These are phyloP conservation scores for Phytophthora sp. DNA, from an alignment of 352 stramenopile species.

Conservation along the genomic window DNA sequence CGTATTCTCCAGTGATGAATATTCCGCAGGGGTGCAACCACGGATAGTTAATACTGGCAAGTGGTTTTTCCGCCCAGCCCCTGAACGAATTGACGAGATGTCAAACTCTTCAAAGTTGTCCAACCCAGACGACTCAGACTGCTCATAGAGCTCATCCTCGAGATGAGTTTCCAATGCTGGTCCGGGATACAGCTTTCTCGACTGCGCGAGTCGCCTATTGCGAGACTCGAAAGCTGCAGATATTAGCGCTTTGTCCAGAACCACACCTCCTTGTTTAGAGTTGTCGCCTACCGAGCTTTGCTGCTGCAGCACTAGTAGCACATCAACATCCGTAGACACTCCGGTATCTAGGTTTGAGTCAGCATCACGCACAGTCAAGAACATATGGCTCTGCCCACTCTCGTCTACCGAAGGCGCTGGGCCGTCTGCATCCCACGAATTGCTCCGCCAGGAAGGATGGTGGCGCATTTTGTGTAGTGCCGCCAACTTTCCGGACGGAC, in stretches of 20 bases:
- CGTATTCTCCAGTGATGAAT: slow-evolving; percentile 81
- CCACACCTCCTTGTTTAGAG: slow-evolving; percentile 39
- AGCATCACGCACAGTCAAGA: slow-evolving; percentile 72
- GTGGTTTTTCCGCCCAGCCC: slow-evolving; percentile 46
- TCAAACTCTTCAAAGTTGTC: slow-evolving; percentile 85
- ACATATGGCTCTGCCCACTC: slow-evolving; percentile 73
- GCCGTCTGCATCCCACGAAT: slow-evolving; percentile 78
- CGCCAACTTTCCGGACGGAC: slow-evolving; percentile 36
- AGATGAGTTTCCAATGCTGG: slow-evolving; percentile 47
- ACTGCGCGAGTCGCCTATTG: slow-evolving; percentile 59
- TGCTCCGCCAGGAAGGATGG: slow-evolving; percentile 83
- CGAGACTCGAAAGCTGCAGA: slow-evolving; percentile 68
- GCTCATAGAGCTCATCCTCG: slow-evolving; percentile 43
- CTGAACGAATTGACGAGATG: slow-evolving; percentile 66
- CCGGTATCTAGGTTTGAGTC: slow-evolving; percentile 60
- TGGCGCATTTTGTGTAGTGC: slow-evolving; percentile 79
- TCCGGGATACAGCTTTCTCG: slow-evolving; percentile 45
- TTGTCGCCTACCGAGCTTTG: slow-evolving; percentile 39
- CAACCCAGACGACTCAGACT: slow-evolving; percentile 50
- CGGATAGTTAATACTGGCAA: slow-evolving; percentile 70
- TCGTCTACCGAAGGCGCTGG: slow-evolving; percentile 45
- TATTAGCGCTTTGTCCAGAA: slow-evolving; percentile 51
- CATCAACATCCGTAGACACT: slow-evolving; percentile 66
- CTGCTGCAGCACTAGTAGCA: slow-evolving; percentile 75
- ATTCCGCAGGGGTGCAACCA: slow-evolving; percentile 83